A percentile compares a stretch with the other conserved stretches of the same genome.
Conservation (phyloP, 2,329 filamentous ascomycete species). For the Hortaea werneckii region DNA sequence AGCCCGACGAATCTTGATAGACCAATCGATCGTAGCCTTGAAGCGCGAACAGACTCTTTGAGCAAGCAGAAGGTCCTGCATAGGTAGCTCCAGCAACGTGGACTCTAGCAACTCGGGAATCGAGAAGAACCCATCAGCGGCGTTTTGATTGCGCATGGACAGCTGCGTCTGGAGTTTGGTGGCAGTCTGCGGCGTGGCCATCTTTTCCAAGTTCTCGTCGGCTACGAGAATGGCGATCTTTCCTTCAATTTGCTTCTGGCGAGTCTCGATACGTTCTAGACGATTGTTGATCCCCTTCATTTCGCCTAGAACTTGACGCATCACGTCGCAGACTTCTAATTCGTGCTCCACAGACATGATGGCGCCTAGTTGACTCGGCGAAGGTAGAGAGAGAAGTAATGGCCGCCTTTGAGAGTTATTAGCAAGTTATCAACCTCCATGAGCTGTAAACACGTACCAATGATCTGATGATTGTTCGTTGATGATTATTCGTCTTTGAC, state of each 20-base stretch:
- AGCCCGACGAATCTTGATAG: not conserved
- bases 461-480: not conserved
- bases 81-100: constrained; percentile 2
- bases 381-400: not conserved
- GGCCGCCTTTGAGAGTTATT: not conserved
- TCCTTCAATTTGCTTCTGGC: not conserved
- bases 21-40: constrained; percentile 7
- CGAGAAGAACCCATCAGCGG: not conserved
- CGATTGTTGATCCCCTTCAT: not conserved
- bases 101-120: constrained; percentile 6
- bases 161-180: not conserved
- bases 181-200: not conserved
- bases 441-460: not conserved
- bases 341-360: no score
- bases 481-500: no score
- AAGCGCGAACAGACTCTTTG: constrained; percentile 9
- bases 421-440: not conserved
- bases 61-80: not conserved
- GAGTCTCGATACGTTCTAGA: not conserved
- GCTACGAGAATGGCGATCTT: not conserved
- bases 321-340: no score
- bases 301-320: not conserved
- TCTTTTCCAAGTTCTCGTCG: not conserved
- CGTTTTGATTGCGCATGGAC: not conserved
- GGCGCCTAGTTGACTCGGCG: not conserved